phyloP scores from a whole-genome alignment of 345 rosid species.

The Syzygium oleosum region DNA sequence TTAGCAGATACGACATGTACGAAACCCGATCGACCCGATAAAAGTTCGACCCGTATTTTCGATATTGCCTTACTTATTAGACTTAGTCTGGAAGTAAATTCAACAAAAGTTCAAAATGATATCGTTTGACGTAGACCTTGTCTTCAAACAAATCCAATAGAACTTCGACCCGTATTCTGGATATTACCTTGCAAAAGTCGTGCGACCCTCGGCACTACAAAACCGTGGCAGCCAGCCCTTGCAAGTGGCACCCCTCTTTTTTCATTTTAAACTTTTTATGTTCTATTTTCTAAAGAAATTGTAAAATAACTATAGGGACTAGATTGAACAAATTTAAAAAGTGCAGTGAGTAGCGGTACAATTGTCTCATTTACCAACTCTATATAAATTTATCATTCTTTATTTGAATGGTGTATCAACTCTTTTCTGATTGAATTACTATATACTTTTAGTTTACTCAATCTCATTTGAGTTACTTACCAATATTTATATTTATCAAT shows the following conservation, averaged over 20 bases:
- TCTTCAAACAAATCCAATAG: not conserved
- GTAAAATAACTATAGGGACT: not conserved
- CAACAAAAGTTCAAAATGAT: not conserved
- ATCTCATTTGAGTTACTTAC: not conserved
- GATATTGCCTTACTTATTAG: not conserved
- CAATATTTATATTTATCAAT: not conserved
- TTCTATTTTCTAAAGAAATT: not conserved
- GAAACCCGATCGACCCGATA: not conserved
- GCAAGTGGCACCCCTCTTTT: not conserved
- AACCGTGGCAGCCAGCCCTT: not conserved
- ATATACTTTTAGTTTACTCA: not conserved
- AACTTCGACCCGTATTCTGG: not conserved
- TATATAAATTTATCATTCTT: not conserved
- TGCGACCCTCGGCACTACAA: not conserved
- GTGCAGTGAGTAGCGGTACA: not conserved
- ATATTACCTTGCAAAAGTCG: not conserved
- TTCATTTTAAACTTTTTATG: not conserved
- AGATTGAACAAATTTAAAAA: too few species aligned
- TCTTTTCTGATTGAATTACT: not conserved
- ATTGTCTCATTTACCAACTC: not conserved
- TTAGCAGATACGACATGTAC: not conserved
- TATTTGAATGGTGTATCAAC: not conserved
- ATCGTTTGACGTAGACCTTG: not conserved
- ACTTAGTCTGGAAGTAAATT: not conserved
- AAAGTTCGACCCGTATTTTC: not conserved